Base-by-base conservation (phyloP, 306 rosid species). In the Inga laurina region DNA sequence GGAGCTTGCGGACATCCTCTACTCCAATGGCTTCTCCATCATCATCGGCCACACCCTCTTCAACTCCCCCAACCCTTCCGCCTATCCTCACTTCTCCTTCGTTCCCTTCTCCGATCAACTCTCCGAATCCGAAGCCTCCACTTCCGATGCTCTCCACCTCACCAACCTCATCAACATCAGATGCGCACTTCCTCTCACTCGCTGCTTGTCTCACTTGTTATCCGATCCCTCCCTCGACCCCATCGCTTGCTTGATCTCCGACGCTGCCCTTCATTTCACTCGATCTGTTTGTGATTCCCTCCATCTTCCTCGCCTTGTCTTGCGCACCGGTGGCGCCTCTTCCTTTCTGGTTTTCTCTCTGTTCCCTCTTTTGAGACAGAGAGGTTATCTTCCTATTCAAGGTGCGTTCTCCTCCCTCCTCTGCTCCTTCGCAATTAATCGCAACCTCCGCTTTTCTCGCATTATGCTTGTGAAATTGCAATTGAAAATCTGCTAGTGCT, bases 251-350 rank as follows among this genome's bases (percentile, higher is more conserved):
- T 6, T 65, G 11, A 65, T 65, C 19, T 34, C 71, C 8, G 71
- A 65, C 44, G 71, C 71, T 3, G 71, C 71, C 43, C 71, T 65
- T 15, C 71, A 65, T 32, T 65, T 65, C 71, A 65, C 71, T 32
- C 43, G 71, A 15, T 32, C 71, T 15, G 71, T 65, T 14, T 65
- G 41, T 7, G 41, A 65, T 10, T 65, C 71, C 34, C 43, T 65
- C 43, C 71, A 7, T 15, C 71, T 65, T n/a, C 71, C 71, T 15
- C 21, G 43, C n/a, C 71, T 65, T 6, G 71, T 65, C 10, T 32
- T 65, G 10, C 71, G 71, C n/a, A 65, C 71, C 10, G 44, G 71
- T 1, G 71, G 71, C 11, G 43, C 71, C 15, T 32, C 71, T 15
- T 65, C 71, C n/a, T 65, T 65, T 34, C 71, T 65, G 3, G 71